These are phyloP conservation scores for Chrysoporthe puriensis DNA, from an alignment of 2,329 filamentous ascomycete species.

Conservation along the genomic window DNA sequence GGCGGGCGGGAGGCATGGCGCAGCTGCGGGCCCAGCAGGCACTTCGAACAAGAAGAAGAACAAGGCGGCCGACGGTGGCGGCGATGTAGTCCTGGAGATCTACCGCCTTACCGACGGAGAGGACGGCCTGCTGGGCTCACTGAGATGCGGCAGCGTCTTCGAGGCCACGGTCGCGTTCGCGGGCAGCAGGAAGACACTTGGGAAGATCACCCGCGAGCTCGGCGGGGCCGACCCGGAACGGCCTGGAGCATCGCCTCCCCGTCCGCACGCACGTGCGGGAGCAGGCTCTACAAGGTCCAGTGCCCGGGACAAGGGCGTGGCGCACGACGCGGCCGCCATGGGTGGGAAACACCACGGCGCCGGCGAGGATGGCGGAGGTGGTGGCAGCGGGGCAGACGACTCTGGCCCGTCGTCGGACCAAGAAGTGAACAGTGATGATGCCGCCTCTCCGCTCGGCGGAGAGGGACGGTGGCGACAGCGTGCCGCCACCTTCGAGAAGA, in stretches of 20 bases:
- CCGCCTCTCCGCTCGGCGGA: slow-evolving; percentile 14
- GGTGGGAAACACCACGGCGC: not conserved
- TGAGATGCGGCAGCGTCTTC: slow-evolving; percentile 20
- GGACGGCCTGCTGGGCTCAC: slow-evolving; percentile 30
- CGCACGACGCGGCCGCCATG: not conserved
- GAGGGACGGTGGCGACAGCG: slow-evolving; percentile 28
- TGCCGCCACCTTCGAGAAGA: slow-evolving; percentile 33
- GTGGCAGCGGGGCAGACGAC: not conserved
- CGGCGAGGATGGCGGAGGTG: not conserved
- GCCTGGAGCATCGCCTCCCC: not conserved
- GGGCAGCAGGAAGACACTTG: slow-evolving; percentile 31
- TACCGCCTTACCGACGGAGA: slow-evolving; percentile 32
- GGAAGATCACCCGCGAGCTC: slow-evolving; percentile 22
- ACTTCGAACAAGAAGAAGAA: slow-evolving; percentile 1
- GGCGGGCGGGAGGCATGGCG: slow-evolving; percentile 12
- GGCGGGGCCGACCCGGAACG: slow-evolving; percentile 8
- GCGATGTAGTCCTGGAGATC: slow-evolving; percentile 30
- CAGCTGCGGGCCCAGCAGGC: not conserved
- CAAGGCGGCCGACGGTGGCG: slow-evolving; percentile 9
- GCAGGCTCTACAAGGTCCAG: not conserved
- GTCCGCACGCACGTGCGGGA: not conserved
- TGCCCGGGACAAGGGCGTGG: not conserved
- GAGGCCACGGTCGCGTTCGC: slow-evolving; percentile 31
- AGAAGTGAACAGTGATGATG: not conserved
- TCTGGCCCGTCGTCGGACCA: not conserved